phyloP scores from a whole-genome alignment of 148 eudicot species.

The Fagopyrum homotropicum region DNA sequence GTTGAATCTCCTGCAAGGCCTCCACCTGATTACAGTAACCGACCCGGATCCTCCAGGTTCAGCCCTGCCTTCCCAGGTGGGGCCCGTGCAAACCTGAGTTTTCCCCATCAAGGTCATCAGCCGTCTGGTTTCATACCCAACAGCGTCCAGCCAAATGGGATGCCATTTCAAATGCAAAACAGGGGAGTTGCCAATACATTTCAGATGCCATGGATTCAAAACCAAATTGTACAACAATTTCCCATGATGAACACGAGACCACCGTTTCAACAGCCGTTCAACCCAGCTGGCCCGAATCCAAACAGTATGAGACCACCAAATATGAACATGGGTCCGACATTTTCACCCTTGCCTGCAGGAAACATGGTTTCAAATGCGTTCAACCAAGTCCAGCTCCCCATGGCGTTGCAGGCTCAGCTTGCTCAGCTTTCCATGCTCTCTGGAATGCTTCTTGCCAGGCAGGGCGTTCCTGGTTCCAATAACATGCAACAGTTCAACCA shows the following conservation, averaged over 20 bases:
- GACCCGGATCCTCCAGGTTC: constrained; percentile 14
- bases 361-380: neutral
- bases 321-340: neutral
- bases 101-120: constrained; percentile 31
- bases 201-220: constrained; percentile 49
- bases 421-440: constrained; percentile 12
- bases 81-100: constrained; percentile 22
- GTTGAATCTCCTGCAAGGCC: constrained; percentile 22
- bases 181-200: constrained; percentile 29
- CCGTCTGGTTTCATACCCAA: constrained; percentile 26
- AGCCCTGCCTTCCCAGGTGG: constrained; percentile 24
- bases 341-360: neutral
- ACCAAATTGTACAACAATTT: constrained; percentile 20
- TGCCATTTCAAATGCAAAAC: constrained; percentile 42
- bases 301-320: constrained; percentile 22
- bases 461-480: neutral
- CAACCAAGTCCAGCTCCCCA: neutral
- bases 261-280: constrained; percentile 21
- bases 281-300: constrained; percentile 20
- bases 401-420: constrained; percentile 11
- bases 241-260: constrained; percentile 14
- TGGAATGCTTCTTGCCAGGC: constrained; percentile 6
- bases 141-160: constrained; percentile 38
- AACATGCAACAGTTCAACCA: neutral
- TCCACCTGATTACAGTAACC: constrained; percentile 16